Conservation (phyloP, 108 stramenopile species). For the Cyclostephanos invisitatus region DNA sequence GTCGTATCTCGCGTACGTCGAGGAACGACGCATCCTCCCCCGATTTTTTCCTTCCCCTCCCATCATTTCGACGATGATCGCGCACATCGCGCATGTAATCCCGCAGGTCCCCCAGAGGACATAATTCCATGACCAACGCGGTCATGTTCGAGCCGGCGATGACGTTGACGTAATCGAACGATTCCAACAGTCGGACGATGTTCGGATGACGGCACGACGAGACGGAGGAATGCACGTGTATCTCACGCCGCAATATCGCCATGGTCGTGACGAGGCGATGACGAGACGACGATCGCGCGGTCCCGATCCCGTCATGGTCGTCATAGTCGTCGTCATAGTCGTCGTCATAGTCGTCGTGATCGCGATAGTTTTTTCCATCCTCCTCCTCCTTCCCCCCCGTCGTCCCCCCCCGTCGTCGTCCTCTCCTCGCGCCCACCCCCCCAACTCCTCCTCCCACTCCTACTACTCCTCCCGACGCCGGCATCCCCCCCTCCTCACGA, state of each 20-base stretch:
- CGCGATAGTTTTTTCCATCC: too few species aligned
- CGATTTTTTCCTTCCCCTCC: too few species aligned
- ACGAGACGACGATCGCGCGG: too few species aligned
- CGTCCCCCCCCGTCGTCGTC: too few species aligned
- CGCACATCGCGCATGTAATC: constrained; percentile 3
- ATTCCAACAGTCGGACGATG: constrained; percentile 27
- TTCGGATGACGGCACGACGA: constrained; percentile 23
- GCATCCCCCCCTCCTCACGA: background rate
- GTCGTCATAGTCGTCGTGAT: too few species aligned
- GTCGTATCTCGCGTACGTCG: constrained; percentile 7
- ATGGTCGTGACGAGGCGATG: background rate
- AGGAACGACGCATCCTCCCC: too few species aligned
- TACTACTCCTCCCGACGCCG: background rate
- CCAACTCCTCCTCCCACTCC: background rate
- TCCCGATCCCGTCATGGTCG: too few species aligned
- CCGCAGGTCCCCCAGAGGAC: constrained; percentile 16
- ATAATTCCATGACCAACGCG: constrained; percentile 22
- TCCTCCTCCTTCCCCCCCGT: too few species aligned
- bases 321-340: background rate
- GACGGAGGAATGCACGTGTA: constrained; percentile 20
- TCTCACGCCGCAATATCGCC: constrained; percentile 13
- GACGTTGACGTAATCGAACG: constrained; percentile 13
- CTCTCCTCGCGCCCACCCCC: too few species aligned
- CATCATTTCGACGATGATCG: background rate
- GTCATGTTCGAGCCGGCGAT: background rate